Evolutionary conservation across 2,329 filamentous ascomycete genomes (phyloP), one percentile per base, ranked within the genome.

Genomic region (Coleophoma cylindrospora): DNA sequence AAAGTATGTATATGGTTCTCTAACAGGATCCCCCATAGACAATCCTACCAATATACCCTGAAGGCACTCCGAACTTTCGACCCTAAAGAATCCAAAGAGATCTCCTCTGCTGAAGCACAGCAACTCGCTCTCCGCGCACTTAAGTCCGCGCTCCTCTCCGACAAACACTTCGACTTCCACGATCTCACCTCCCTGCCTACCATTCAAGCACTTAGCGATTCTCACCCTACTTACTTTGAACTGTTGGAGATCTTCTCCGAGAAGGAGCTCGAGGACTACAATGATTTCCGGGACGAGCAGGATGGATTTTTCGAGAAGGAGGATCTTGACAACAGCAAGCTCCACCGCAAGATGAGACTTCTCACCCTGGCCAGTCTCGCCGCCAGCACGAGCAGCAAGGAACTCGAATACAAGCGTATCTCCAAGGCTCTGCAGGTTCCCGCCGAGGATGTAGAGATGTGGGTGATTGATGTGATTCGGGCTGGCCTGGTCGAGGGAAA

Each of bases 391-490:
- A 86, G 87, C 54, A 89, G 83, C 63, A 88, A 92, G 64, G 90
- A 94, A 64, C 86, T 99, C 48, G 86, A 92, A 54, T 99, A 99
- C 73, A 77, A 79, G 58, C 81, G 81, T 64, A 96, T 99, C 66
- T 82, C 87, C 57, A 86, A 86, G 66, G 87, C 90, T 6, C 83
- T 99, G 43, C 87, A 94, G 70, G 84, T 99, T 50, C 84, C 89
- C 43, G 66, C 74, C 43, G 84, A 88, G 57, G 90, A 97, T 56
- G 90, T 97, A 40, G 94, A 99, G 79, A 87, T 92, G 80, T 99
- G 94, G 94, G 90, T 95, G 59, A 99, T 99, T 64, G 94, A 99
- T 69, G 91, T 95, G 60, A 96, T 99, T 72, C 89, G 94, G 60
- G 90, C 91, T 44, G 91, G 91, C 34, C 83, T 99, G 36, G 89